Evolutionary conservation across 176 grass and related monocot genomes (phyloP), one percentile per base, ranked within the genome.

Genomic region (Triticum timopheevii): DNA sequence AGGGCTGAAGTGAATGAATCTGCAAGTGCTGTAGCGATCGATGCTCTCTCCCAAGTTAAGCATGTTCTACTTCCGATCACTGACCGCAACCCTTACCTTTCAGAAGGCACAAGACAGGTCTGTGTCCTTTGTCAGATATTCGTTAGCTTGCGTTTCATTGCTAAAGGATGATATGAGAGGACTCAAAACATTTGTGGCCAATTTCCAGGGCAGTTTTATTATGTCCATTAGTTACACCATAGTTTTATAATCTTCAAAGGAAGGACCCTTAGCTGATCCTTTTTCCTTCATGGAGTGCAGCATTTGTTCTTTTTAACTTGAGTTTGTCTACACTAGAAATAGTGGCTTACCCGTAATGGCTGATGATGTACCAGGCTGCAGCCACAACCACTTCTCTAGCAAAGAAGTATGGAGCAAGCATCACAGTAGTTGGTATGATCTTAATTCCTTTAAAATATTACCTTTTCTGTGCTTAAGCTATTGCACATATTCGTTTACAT

Each of bases 31-130:
- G 73, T 94, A 74, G 88, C 79, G 86, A 58, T 88, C 81, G 97
- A 99, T 90, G 92, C 94, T 85, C 83, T 99, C 10, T 70, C 87
- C 10, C 87, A 88, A 61, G 88, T 99, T 65, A 99, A 96, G 58
- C 97, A 99, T 85, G 80, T 99, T 49, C 90, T 99, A 58, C 94
- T 99, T 87, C 97, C 97, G 70, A 84, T 99, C 70, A 94, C 94
- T 10, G 92, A 99, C 34, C 88, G 89, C 23, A 99, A 94, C 71
- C 97, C 97, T 80, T 99, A 96, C 73, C 97, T 99, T 80, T 99
- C 97, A 66, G 97, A 99, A 71, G 97, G 97, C 87, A 99, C 97
- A 81, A 86, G 92, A 92, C 97, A 93, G 97, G 97, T 99, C 13
- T 50, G 22, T 63, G 76, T 27, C 64, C 45, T 80, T 54, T 68